A percentile compares a stretch with the other conserved stretches of the same genome.
Evolutionary conservation across 352 stramenopile genomes (phyloP).

Genomic region (Thalassiosira pacifica): DNA sequence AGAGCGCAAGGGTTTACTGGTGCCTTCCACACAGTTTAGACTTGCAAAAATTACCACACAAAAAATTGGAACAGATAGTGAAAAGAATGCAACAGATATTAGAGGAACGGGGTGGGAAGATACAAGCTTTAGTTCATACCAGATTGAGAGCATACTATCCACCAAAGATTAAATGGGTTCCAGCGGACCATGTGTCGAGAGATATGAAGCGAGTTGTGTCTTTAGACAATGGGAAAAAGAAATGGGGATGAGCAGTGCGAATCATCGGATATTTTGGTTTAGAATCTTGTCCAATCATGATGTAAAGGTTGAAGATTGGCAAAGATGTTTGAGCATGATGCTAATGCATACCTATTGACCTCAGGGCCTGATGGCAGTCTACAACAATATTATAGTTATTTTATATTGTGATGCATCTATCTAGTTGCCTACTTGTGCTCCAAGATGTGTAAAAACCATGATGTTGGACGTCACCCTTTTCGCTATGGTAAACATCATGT

Average conservation of each 20-base stretch:
- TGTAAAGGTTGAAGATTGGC: not conserved
- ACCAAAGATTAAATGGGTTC: conserved; percentile 52
- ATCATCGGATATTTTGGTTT: not conserved
- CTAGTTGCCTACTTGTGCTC: too few species aligned
- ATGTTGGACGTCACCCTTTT: too few species aligned
- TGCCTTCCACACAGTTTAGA: conserved; percentile 58
- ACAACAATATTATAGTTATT: too few species aligned
- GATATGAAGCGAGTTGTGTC: conserved; percentile 52
- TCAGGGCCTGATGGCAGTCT: too few species aligned
- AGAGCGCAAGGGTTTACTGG: conserved; percentile 54
- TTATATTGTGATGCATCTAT: too few species aligned
- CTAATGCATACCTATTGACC: too few species aligned
- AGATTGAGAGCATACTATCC: conserved; percentile 61
- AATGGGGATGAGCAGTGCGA: conserved; percentile 32
- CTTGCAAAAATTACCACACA: conserved; percentile 33
- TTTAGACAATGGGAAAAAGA: conserved; percentile 28
- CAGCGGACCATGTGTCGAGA: conserved; percentile 56
- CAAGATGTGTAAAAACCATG: too few species aligned
- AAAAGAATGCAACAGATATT: conserved; percentile 61
- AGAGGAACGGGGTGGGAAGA: conserved; percentile 55
- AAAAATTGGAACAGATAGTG: conserved; percentile 38
- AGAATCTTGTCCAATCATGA: not conserved
- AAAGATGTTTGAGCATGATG: not conserved
- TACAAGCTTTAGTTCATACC: conserved; percentile 61
- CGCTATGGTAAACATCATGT: too few species aligned